phyloP scores from a whole-genome alignment of 2,329 filamentous ascomycete species.

The Aspergillus nomiae region DNA sequence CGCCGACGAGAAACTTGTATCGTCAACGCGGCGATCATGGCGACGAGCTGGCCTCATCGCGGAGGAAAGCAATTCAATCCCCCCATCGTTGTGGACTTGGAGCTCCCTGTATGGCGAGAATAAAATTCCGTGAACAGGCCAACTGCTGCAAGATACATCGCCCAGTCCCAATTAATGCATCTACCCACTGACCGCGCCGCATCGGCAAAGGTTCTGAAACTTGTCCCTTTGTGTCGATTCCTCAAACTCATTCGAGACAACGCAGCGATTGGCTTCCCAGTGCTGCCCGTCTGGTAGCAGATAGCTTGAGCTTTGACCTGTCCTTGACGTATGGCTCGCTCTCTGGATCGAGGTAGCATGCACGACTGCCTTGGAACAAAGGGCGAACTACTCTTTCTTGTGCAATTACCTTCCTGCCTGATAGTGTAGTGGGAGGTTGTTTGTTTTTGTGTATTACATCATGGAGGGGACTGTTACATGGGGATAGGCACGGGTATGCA shows the following conservation, averaged over 20 bases:
- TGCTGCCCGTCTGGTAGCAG: slow-evolving; percentile 7
- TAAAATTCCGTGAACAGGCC: not conserved
- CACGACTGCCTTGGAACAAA: slow-evolving; percentile 16
- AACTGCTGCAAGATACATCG: not conserved
- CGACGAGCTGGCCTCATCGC: slow-evolving; percentile 64
- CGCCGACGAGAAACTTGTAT: slow-evolving; percentile 70
- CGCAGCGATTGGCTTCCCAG: slow-evolving; percentile 8
- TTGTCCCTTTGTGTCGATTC: not conserved
- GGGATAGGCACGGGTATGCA: not conserved
- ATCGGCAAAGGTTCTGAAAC: slow-evolving; percentile 1
- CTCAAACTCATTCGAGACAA: slow-evolving; percentile 2
- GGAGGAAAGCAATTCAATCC: slow-evolving; percentile 70
- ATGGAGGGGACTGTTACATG: not conserved
- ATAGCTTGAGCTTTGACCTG: slow-evolving; percentile 19
- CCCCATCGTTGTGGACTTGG: slow-evolving; percentile 80
- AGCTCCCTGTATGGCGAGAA: slow-evolving; percentile 52
- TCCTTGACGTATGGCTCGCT: slow-evolving; percentile 13
- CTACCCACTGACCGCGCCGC: not conserved
- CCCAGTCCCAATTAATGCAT: not conserved
- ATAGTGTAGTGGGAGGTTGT: not conserved
- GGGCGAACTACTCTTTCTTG: not conserved
- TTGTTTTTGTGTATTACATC: slow-evolving; percentile 2
- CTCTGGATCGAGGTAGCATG: slow-evolving; percentile 5
- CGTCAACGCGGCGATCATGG: slow-evolving; percentile 77
- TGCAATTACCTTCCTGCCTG: not conserved